Base-by-base conservation (phyloP, 371 early-diverging fungal species). In the Mortierella sp. region DNA sequence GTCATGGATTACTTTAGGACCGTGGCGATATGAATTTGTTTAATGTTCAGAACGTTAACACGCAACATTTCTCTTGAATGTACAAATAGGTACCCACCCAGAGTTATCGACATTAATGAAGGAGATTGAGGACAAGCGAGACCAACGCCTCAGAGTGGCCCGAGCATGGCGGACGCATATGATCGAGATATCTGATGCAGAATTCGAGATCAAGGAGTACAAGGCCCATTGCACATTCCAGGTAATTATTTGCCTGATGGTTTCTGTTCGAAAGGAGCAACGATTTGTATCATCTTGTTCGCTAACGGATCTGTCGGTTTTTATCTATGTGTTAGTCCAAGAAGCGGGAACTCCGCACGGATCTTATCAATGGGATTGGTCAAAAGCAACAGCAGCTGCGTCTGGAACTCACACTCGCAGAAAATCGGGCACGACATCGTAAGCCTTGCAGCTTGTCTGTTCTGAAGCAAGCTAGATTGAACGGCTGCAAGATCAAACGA, bases 121-220 rank as follows among this genome's bases (percentile, higher is more conserved):
- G 50, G 90, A 91, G 57, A 93, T 93, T 76, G 92, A 92, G 77
- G 89, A 90, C 31, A 92, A 91, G 78, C 89, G 90, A 50, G 88
- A 87, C 44, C 88, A 89, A 51, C 87, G 92, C 3, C 90, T 92
- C 34, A 80, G 83, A 26, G 87, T 88, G 5, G 93, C 93, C 46
- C 91, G 90, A 57, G 91, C 91, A 31, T 91, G 93, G 91, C 82
- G 90, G 74, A 89, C 81, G 70, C 87, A 90, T 76, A 89, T 89
- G 77, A 89, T 87, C 28, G 83, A 87, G 69, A 91, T 89, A 73
- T 90, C 88, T 40, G 89, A 88, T 54, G 86, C 84, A 28, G 91
- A 91, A 70, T 91, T 89, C 79, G 91, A 92, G 78, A 90, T 90
- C 44, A 87, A 90, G 61, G 91, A 92, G 80, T 92, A 93, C 75